Evolutionary conservation across 1,284 basidiomycete genomes (phyloP).

Genomic region (Ceratorhiza oryzae-sativae): DNA sequence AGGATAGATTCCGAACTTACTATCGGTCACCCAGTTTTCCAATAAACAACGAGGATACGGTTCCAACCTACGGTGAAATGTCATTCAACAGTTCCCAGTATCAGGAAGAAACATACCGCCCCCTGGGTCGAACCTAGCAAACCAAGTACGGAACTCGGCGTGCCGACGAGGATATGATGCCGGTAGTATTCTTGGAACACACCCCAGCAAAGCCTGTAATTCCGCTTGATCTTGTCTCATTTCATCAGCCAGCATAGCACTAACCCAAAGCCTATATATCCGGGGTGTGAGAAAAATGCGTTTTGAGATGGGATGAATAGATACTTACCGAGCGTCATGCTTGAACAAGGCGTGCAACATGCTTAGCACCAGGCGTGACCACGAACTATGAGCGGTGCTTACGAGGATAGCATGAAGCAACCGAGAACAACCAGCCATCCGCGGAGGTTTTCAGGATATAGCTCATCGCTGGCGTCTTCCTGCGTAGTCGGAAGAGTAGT

Average conservation of each 20-base stretch:
- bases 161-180: slow-evolving; percentile 39
- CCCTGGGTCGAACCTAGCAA: slow-evolving; percentile 42
- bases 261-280: slow-evolving; percentile 26
- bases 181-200: slow-evolving; percentile 44
- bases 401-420: slow-evolving; percentile 41
- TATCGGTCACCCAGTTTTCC: slow-evolving; percentile 44
- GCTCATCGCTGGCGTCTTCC: slow-evolving; percentile 30
- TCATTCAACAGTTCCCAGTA: neutral
- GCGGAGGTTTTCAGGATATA: slow-evolving; percentile 44
- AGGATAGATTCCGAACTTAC: slow-evolving; percentile 21
- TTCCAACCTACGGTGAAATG: slow-evolving; percentile 33
- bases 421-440: slow-evolving; percentile 44
- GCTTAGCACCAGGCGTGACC: neutral
- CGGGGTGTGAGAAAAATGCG: neutral
- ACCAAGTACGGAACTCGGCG: slow-evolving; percentile 40
- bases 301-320: neutral
- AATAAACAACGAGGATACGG: slow-evolving; percentile 42
- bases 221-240: neutral
- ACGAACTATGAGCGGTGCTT: neutral
- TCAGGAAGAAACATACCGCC: neutral
- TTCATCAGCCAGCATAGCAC: too few relatives aligned
- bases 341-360: neutral
- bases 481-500: neutral
- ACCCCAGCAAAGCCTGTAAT: slow-evolving; percentile 41
- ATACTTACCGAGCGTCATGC: slow-evolving; percentile 37